Base-by-base conservation (phyloP, 257 asterid species). In the Gentiana straminea region DNA sequence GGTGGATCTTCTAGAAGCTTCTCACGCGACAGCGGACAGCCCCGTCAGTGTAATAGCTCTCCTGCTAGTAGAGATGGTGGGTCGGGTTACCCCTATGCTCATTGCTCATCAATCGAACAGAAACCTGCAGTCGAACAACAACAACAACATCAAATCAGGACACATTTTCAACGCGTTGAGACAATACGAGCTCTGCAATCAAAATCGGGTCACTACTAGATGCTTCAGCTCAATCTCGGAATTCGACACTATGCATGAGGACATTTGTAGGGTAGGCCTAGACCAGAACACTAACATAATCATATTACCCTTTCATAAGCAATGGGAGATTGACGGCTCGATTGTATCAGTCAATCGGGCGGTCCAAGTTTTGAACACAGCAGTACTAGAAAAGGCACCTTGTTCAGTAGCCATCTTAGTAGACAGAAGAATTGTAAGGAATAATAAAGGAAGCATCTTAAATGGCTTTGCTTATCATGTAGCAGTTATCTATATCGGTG, bases 321-420 rank as follows among this genome's bases (percentile, higher is more conserved):
- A 64, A 10, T 85, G 93, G 89, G 94, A 75, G 54, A 79, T 85
- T 47, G 95, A 89, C 58, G 94, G 95, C 2, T 77, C 94, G 4
- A 65, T 89, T 3, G 89, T 82, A 15, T 51, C 77, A 0, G 59
- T 64, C 35, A 76, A 80, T 66, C 69, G 75, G 46, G 67, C 80
- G 5, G 58, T 76, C 0, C 94, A 85, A 68, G 55, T 5, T 51
- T 70, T 79, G 86, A 83, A 89, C 79, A 15, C 60, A n/a, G 78
- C 70, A 43, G 77, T 89, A 48, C 24, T 72, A 52, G 90, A 81
- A 3, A 62, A 45, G n/a, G 75, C 94, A 0, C 94, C 94, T 0
- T 89, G 94, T 76, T 77, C 97, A 0, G 75, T 78, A 0, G 94
- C 84, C 1, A 71, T 89, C 44, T 75, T 89, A 0, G 82, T 89